Evolutionary conservation across 352 stramenopile genomes (phyloP).

Genomic region (Phytophthora rubi): DNA sequence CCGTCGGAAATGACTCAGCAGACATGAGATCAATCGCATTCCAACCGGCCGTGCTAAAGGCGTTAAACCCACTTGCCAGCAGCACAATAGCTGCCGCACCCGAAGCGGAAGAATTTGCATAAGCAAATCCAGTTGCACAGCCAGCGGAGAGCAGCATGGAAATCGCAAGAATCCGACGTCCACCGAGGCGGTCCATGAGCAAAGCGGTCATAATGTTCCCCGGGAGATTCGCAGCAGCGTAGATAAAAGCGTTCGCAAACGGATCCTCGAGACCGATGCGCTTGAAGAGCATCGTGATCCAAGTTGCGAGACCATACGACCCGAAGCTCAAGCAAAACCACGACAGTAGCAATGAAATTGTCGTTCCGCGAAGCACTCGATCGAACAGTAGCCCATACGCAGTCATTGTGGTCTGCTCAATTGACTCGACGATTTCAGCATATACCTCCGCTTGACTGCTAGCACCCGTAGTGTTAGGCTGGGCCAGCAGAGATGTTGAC

Average conservation of each 20-base stretch:
- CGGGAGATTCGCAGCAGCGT: conserved; percentile 90
- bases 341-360: conserved; percentile 63
- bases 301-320: conserved; percentile 92
- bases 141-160: conserved; percentile 78
- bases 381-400: conserved; percentile 59
- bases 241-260: conserved; percentile 94
- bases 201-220: conserved; percentile 88
- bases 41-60: conserved; percentile 91
- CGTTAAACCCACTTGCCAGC: conserved; percentile 90
- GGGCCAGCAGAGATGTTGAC: conserved; percentile 17
- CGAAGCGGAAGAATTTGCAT: conserved; percentile 52
- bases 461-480: background rate
- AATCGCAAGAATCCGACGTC: conserved; percentile 66
- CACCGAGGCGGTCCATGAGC: conserved; percentile 75
- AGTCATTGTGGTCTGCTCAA: conserved; percentile 25
- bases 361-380: conserved; percentile 64
- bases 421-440: conserved; percentile 1
- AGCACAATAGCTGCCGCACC: conserved; percentile 71
- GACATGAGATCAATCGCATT: conserved; percentile 93
- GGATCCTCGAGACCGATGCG: conserved; percentile 87
- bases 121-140: conserved; percentile 77
- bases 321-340: conserved; percentile 85
- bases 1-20: conserved; percentile 90
- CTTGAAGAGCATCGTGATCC: conserved; percentile 95
- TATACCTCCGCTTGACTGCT: conserved; percentile 13